These are phyloP conservation scores for Citrus unshiu DNA, from an alignment of 345 rosid genomes.

Conservation along the genomic window DNA sequence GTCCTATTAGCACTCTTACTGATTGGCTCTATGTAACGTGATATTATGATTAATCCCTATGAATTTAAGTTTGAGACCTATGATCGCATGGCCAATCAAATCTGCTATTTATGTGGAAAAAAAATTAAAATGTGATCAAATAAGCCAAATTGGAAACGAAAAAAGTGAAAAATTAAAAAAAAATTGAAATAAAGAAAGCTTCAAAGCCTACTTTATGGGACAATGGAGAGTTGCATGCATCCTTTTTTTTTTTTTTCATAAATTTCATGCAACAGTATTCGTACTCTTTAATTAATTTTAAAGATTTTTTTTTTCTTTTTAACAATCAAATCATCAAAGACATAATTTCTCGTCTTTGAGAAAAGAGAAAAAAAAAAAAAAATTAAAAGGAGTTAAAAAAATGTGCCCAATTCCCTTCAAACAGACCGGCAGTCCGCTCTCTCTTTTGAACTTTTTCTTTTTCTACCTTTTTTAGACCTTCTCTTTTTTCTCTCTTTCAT, in stretches of 20 bases:
- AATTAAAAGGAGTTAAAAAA: conserved; percentile 2
- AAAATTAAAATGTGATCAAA: too few relatives aligned
- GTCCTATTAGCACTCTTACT: too few relatives aligned
- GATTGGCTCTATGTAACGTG: too few relatives aligned
- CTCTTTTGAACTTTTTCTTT: conserved; percentile 20
- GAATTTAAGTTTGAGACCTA: too few relatives aligned
- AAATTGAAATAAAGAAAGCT: conserved; percentile 14
- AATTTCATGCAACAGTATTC: conserved; percentile 29
- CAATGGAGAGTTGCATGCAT: background rate
- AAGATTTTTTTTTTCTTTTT: conserved; percentile 3
- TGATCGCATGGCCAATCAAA: too few relatives aligned
- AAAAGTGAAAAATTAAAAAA: background rate
- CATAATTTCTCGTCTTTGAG: conserved; percentile 26
- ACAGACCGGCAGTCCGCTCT: conserved; percentile 48
- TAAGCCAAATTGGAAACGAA: too few relatives aligned
- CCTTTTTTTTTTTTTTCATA: conserved; percentile 11
- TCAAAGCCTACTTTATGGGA: conserved; percentile 27
- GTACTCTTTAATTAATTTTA: background rate
- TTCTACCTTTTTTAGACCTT: conserved; percentile 12
- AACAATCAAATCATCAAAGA: conserved; percentile 31
- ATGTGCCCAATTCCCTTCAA: conserved; percentile 47
- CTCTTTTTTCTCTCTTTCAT: conserved; percentile 2
- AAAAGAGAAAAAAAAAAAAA: conserved; percentile 2
- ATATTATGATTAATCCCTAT: too few relatives aligned
- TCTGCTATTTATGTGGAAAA: too few relatives aligned